Evolutionary conservation across 208 protist species (phyloP), one percentile per base, ranked within the genome.

Genomic region (Trypanosoma avium): DNA sequence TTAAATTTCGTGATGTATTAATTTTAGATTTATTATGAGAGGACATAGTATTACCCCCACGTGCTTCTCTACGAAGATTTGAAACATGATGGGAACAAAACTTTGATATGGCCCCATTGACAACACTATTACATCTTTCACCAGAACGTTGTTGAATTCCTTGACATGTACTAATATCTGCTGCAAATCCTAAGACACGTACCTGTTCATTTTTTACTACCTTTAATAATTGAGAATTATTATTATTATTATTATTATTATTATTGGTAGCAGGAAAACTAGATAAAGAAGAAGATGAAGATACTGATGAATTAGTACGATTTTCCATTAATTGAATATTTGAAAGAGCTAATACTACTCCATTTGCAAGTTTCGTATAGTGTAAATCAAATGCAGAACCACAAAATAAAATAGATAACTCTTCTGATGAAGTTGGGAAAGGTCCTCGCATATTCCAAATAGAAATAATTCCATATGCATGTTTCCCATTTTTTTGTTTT

Each of bases 381-480:
- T 87, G 70, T 30, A 63, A 48, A 8, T 90, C 81, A 57, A 90
- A 90, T 3, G 83, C 87, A 32, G 60, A 61, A 1, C 83, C 82
- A 62, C 73, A 80, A 30, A 93, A 58, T 17, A 93, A 60, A 32
- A 93, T 50, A 30, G 74, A 50, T 32, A 93, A 49, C 58, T 90
- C 79, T 8, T 73, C 56, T 13, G 54, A 32, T 8, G 83, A 46
- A 3, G 59, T 57, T 10, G 83, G 73, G 0, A 82, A 90, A 21
- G 77, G 70, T 35, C 65, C 71, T 26, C 61, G 66, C 83, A 90
- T 79, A 63, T 68, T 87, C 84, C 87, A 93, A 50, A 93, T 53
- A 4, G 67, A 63, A 13, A 86, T 22, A 13, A 93, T 75, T 30
- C 79, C 82, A 50, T 88, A 90, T 15, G 53, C 49, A 48, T 32